phyloP scores from a whole-genome alignment of 495 filamentous ascomycete genomes.

The Penicillium maclennaniae region DNA sequence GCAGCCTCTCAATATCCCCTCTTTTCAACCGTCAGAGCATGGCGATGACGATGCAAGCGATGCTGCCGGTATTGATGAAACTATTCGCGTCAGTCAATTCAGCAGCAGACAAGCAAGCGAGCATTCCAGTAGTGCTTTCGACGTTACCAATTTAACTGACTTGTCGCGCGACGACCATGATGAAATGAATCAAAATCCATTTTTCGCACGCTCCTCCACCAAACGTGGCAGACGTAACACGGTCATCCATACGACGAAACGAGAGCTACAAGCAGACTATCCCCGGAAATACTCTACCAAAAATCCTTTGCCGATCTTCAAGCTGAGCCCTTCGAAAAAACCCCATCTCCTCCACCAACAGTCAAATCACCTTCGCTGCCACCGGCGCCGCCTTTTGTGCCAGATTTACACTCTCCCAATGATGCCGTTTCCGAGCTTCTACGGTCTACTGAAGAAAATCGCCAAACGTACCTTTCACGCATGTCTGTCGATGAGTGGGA shows the following conservation, averaged over 20 bases:
- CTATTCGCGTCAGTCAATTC: constrained; percentile 17
- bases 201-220: constrained; percentile 13
- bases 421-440: constrained; percentile 32
- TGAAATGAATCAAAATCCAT: constrained; percentile 34
- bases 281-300: constrained; percentile 39
- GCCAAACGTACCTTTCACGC: constrained; percentile 59
- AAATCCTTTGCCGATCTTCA: constrained; percentile 43
- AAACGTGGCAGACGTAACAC: constrained; percentile 19
- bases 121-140: constrained; percentile 31
- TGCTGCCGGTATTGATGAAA: constrained; percentile 20
- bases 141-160: constrained; percentile 34
- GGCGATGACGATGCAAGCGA: constrained; percentile 22
- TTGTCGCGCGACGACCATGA: constrained; percentile 27
- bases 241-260: constrained; percentile 30
- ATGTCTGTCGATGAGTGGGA: constrained; percentile 76
- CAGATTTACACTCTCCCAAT: constrained; percentile 15
- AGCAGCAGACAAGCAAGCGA: constrained; percentile 25
- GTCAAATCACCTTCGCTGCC: constrained; percentile 23
- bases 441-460: constrained; percentile 36
- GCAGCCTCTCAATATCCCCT: constrained; percentile 18
- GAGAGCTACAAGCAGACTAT: constrained; percentile 39
- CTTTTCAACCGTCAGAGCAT: constrained; percentile 16
- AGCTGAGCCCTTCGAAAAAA: constrained; percentile 43
- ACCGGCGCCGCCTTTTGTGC: constrained; percentile 7
- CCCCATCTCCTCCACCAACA: constrained; percentile 19